phyloP scores from a whole-genome alignment of 1,139 yeast genomes.

The Saccharomyces hybrid region DNA sequence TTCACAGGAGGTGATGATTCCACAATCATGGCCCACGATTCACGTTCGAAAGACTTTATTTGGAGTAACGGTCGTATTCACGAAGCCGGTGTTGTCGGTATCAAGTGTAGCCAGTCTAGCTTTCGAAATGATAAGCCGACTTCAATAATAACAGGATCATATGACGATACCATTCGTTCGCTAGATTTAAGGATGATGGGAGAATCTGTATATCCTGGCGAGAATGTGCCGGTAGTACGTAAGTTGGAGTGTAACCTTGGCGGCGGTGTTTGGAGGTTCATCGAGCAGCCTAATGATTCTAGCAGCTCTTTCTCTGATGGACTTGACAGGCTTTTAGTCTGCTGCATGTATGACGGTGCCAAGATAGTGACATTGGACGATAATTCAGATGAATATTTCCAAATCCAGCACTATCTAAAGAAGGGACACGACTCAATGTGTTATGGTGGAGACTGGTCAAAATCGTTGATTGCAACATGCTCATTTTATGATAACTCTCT shows the following conservation, averaged over 20 bases:
- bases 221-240: slow-evolving; percentile 19
- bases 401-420: slow-evolving; percentile 44
- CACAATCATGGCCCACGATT: slow-evolving; percentile 65
- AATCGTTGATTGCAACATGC: slow-evolving; percentile 59
- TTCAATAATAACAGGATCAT: slow-evolving; percentile 80
- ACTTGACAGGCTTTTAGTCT: slow-evolving; percentile 48
- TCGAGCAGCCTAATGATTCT: slow-evolving; percentile 49
- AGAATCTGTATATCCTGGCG: slow-evolving; percentile 27
- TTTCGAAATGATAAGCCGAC: slow-evolving; percentile 37
- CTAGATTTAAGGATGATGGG: slow-evolving; percentile 57
- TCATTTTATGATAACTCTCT: slow-evolving; percentile 83
- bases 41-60: slow-evolving; percentile 42
- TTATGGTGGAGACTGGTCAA: slow-evolving; percentile 87
- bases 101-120: slow-evolving; percentile 32
- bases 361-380: slow-evolving; percentile 42
- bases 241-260: slow-evolving; percentile 48
- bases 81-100: slow-evolving; percentile 83
- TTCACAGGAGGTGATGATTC: slow-evolving; percentile 93
- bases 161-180: slow-evolving; percentile 69
- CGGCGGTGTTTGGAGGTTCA: slow-evolving; percentile 92
- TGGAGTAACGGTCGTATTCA: slow-evolving; percentile 60
- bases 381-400: slow-evolving; percentile 24
- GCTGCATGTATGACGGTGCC: slow-evolving; percentile 97
- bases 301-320: slow-evolving; percentile 8
- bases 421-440: slow-evolving; percentile 85